A percentile compares a stretch with the other conserved stretches of the same genome.
Evolutionary conservation across 805 yeast genomes (phyloP).

Genomic region (Metschnikowia noctiluminum): DNA sequence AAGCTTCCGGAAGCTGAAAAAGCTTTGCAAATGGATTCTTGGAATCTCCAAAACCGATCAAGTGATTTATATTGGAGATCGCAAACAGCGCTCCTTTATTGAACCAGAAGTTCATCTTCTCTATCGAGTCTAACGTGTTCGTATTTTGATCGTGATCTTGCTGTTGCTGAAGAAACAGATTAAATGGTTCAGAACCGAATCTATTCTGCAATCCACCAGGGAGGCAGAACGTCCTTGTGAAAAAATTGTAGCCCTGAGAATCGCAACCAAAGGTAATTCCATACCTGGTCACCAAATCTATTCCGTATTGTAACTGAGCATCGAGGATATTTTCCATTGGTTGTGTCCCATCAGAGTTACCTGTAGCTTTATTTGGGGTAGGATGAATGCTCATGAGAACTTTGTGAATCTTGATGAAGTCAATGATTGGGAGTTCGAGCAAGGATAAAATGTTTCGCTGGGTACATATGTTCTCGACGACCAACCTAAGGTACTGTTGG

Average conservation of each 20-base stretch:
- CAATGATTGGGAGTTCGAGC: slow-evolving; percentile 57
- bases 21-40: slow-evolving; percentile 72
- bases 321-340: slow-evolving; percentile 32
- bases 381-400: slow-evolving; percentile 53
- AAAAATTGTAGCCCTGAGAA: slow-evolving; percentile 59
- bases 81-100: slow-evolving; percentile 76
- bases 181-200: slow-evolving; percentile 21
- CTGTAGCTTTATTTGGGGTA: slow-evolving; percentile 1
- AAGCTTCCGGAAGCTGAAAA: slow-evolving; percentile 67
- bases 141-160: slow-evolving; percentile 25
- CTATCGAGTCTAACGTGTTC: slow-evolving; percentile 30
- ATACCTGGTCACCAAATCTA: slow-evolving; percentile 61
- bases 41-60: slow-evolving; percentile 76
- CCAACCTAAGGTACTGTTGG: slow-evolving; percentile 69
- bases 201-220: slow-evolving; percentile 29
- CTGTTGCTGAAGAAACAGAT: slow-evolving; percentile 25
- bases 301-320: slow-evolving; percentile 50
- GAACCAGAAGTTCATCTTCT: slow-evolving; percentile 66
- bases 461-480: slow-evolving; percentile 74
- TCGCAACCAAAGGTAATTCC: slow-evolving; percentile 68
- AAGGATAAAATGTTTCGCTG: slow-evolving; percentile 57
- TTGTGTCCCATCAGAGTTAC: slow-evolving; percentile 6
- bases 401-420: slow-evolving; percentile 64
- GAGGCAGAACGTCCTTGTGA: slow-evolving; percentile 42
- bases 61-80: slow-evolving; percentile 67